Conservation (phyloP, 805 yeast species). For the Wickerhamomyces strasburgensis region DNA sequence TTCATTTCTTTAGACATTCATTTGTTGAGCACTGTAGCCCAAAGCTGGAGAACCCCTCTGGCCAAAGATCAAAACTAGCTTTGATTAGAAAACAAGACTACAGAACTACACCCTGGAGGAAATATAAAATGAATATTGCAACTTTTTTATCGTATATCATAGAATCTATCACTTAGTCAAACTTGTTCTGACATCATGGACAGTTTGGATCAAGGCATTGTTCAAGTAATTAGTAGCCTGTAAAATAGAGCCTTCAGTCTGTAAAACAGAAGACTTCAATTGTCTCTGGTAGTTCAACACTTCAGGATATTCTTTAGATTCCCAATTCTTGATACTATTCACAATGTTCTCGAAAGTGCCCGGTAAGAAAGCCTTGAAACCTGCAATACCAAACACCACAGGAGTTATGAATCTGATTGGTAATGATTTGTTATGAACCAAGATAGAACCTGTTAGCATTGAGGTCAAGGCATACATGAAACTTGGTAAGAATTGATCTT, state of each 20-base stretch:
- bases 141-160: neutral
- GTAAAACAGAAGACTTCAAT: constrained; percentile 15
- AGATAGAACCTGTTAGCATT: constrained; percentile 51
- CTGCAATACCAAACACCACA: constrained; percentile 40
- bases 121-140: too few species aligned
- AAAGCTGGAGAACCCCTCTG: too few species aligned
- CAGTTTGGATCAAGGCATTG: constrained; percentile 14
- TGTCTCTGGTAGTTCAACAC: constrained; percentile 25
- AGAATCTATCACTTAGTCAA: constrained; percentile 9
- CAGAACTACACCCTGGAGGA: too few species aligned
- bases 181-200: constrained; percentile 21
- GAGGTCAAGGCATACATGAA: constrained; percentile 50
- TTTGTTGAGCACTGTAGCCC: too few species aligned
- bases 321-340: constrained; percentile 24
- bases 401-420: constrained; percentile 51
- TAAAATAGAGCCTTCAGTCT: constrained; percentile 14
- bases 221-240: constrained; percentile 8
- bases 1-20: too few species aligned
- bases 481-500: constrained; percentile 40
- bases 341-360: constrained; percentile 35
- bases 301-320: constrained; percentile 35
- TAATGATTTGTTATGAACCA: constrained; percentile 41
- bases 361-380: constrained; percentile 47
- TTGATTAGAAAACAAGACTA: too few species aligned
- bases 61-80: too few species aligned